These are phyloP conservation scores for Suillus cothurnatus DNA, from an alignment of 768 basidiomycete species.

Conservation along the genomic window DNA sequence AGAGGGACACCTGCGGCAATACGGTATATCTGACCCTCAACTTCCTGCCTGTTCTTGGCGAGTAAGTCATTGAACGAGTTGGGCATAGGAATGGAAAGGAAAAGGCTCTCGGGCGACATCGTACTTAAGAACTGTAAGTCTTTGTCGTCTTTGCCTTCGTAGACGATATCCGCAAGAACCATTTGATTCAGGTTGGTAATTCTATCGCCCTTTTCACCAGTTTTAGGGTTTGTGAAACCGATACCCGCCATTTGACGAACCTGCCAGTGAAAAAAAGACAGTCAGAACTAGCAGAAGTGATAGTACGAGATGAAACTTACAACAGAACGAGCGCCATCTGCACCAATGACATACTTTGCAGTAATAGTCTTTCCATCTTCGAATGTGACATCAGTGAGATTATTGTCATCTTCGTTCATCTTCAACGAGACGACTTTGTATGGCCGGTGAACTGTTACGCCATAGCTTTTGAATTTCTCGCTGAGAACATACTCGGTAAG, in stretches of 20 bases:
- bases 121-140: slow-evolving; percentile 20
- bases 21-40: slow-evolving; percentile 34
- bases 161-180: slow-evolving; percentile 49
- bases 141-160: slow-evolving; percentile 19
- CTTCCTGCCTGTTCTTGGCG: slow-evolving; percentile 11
- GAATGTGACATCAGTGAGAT: slow-evolving; percentile 44
- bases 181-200: slow-evolving; percentile 39
- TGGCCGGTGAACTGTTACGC: slow-evolving; percentile 39
- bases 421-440: slow-evolving; percentile 43
- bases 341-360: slow-evolving; percentile 50
- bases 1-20: slow-evolving; percentile 43
- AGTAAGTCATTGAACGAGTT: slow-evolving; percentile 24
- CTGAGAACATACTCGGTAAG: slow-evolving; percentile 45
- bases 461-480: slow-evolving; percentile 33
- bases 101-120: slow-evolving; percentile 33
- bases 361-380: slow-evolving; percentile 46
- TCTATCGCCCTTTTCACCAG: slow-evolving; percentile 20
- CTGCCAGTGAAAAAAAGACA: slow-evolving; percentile 26
- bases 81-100: slow-evolving; percentile 42
- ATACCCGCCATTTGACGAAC: slow-evolving; percentile 45
- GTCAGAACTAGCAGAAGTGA: not conserved
- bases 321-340: slow-evolving; percentile 50
- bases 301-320: slow-evolving; percentile 31
- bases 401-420: slow-evolving; percentile 27
- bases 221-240: slow-evolving; percentile 46